Evolutionary conservation across 2,329 filamentous ascomycete species (phyloP).

Genomic region (Chaetomium sp.): DNA sequence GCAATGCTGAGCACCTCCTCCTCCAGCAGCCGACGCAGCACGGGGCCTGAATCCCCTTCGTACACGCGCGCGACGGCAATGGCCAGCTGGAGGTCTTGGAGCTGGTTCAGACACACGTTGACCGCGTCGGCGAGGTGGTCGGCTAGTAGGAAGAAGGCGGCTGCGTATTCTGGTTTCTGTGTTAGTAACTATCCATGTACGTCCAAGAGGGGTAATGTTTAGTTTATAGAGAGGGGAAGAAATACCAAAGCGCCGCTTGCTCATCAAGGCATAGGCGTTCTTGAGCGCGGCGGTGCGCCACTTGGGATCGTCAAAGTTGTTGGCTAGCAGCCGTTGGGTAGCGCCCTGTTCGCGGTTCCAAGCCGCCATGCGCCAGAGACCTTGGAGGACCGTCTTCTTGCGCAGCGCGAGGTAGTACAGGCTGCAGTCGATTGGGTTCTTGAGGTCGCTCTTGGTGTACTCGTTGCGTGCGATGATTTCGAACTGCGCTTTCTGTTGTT

Average conservation of each 20-base stretch:
- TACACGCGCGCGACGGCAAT: conserved; percentile 84
- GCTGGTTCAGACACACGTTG: conserved; percentile 76
- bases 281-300: conserved; percentile 90
- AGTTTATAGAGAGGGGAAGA: background rate
- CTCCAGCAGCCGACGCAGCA: conserved; percentile 66
- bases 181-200: background rate
- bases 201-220: too few species aligned
- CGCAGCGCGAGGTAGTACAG: conserved; percentile 84
- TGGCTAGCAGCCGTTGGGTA: conserved; percentile 74
- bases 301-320: conserved; percentile 80
- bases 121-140: conserved; percentile 80
- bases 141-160: conserved; percentile 89
- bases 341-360: conserved; percentile 82
- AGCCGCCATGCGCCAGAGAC: conserved; percentile 87
- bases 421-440: conserved; percentile 85
- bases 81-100: conserved; percentile 83
- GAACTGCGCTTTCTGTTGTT: conserved; percentile 67
- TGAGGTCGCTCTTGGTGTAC: conserved; percentile 80
- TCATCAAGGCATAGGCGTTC: conserved; percentile 92
- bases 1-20: conserved; percentile 75
- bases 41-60: conserved; percentile 72
- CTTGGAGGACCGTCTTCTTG: conserved; percentile 86
- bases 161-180: conserved; percentile 68
- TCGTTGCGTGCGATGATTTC: conserved; percentile 89
- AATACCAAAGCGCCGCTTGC: conserved; percentile 76